Evolutionary conservation across 2,329 filamentous ascomycete species (phyloP), one percentile per base, ranked within the genome.

Genomic region (Sphaerulina musiva): DNA sequence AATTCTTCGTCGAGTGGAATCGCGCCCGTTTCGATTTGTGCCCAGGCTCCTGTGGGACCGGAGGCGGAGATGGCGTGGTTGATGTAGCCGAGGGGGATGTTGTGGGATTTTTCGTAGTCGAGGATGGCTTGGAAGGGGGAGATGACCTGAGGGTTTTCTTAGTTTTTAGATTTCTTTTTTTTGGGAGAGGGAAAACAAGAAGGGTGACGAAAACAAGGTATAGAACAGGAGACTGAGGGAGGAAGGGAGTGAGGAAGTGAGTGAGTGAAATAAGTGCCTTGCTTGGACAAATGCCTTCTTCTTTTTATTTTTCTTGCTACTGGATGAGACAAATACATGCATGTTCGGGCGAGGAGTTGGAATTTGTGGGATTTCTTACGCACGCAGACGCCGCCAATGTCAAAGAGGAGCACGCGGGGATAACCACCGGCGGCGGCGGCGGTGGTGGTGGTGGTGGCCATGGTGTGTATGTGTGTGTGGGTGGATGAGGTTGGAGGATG

Each of bases 331-430:
- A 1, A 17, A 17, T 17, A 17, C 14, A 17, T 26, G 26, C 6
- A 6, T 26, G 26, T 26, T 26, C 26, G 26, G 26, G 4, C 26
- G 26, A 6, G 26, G 26, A 2, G 2, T 17, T 17, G 26, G 6
- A 10, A 20, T 23, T 12, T 12, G 31, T 29, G 32, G 36, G 11
- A 36, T 14, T 49, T 56, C 43, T 49, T 57, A 83, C 89, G 78
- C 85, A 95, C 92, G 78, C 89, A 95, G 63, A 98, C 93, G 58
- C 93, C 93, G 39, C 93, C 93, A 63, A 98, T 93, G 72, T 98
- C 93, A 70, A 97, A 97, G 20, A 98, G 77, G 32, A 95, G 75
- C 52, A 88, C 87, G 63, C 87, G 86, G 31, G 87, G 87, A 48
- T 62, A 62, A n/a, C 14, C 14, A 17, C 14, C 14, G 14, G 14